phyloP scores from a whole-genome alignment of 2,329 filamentous ascomycete species.

The Myrmaecium sp. region DNA sequence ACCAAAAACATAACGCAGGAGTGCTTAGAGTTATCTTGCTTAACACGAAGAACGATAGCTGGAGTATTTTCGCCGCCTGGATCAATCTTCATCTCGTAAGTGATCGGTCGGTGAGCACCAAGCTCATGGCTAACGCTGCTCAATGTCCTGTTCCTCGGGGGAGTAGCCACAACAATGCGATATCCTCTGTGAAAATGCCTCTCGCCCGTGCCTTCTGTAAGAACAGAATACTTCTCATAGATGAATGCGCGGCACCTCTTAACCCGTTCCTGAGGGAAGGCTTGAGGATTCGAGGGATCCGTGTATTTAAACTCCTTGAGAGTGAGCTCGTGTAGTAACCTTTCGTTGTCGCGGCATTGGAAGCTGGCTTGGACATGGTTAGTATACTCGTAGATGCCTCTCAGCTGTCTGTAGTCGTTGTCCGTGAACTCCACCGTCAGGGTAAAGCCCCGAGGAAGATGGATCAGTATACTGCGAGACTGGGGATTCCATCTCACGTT shows the following conservation, averaged over 20 bases:
- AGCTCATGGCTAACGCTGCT: slow-evolving; percentile 60
- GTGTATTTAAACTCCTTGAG: slow-evolving; percentile 67
- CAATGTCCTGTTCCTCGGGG: slow-evolving; percentile 58
- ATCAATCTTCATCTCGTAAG: slow-evolving; percentile 49
- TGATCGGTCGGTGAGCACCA: slow-evolving; percentile 47
- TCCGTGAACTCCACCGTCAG: slow-evolving; percentile 55
- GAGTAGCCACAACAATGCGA: slow-evolving; percentile 62
- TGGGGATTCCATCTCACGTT: slow-evolving; percentile 66
- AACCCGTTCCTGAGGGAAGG: slow-evolving; percentile 61
- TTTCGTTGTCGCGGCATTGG: slow-evolving; percentile 52
- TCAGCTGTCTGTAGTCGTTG: slow-evolving; percentile 61
- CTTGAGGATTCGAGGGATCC: slow-evolving; percentile 50
- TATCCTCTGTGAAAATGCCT: slow-evolving; percentile 64
- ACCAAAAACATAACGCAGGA: slow-evolving; percentile 56
- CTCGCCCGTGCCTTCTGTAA: slow-evolving; percentile 55
- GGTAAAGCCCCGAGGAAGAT: slow-evolving; percentile 58
- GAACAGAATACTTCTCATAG: slow-evolving; percentile 53
- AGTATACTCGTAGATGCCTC: slow-evolving; percentile 74
- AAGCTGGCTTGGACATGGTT: slow-evolving; percentile 58
- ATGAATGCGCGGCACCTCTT: slow-evolving; percentile 54
- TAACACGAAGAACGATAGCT: slow-evolving; percentile 53
- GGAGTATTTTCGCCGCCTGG: slow-evolving; percentile 49
- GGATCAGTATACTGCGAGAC: slow-evolving; percentile 46
- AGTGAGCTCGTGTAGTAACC: slow-evolving; percentile 48
- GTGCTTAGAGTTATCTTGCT: slow-evolving; percentile 34